Evolutionary conservation across 164 flowering plant species (phyloP).

Genomic region (Vitis vinifera): ASM3070453v1 NC_081817.1:19814001-19814500

Average conservation of each 20-base stretch:
- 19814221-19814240: slow-evolving; percentile 16
- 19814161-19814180: slow-evolving; percentile 43
- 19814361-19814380: slow-evolving; percentile 12
- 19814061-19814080: slow-evolving; percentile 56
- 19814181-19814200: slow-evolving; percentile 42
- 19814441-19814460: background rate
- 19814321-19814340: slow-evolving; percentile 5
- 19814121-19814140: slow-evolving; percentile 45
- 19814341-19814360: slow-evolving; percentile 18
- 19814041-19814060: slow-evolving; percentile 43
- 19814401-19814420: slow-evolving; percentile 13
- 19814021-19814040: slow-evolving; percentile 58
- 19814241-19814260: slow-evolving; percentile 13
- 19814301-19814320: slow-evolving; percentile 5
- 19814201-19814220: slow-evolving; percentile 24
- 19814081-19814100: slow-evolving; percentile 60
- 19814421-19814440: background rate
- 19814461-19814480: slow-evolving; percentile 3
- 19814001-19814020: slow-evolving; percentile 49
- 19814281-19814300: slow-evolving; percentile 17
- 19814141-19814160: slow-evolving; percentile 40
- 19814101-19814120: slow-evolving; percentile 41
- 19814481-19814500: background rate
- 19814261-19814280: slow-evolving; percentile 18
- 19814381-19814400: background rate